These are phyloP conservation scores for Fibroporia radiculosa DNA, from an alignment of 768 basidiomycete species.

Conservation along the genomic window DNA sequence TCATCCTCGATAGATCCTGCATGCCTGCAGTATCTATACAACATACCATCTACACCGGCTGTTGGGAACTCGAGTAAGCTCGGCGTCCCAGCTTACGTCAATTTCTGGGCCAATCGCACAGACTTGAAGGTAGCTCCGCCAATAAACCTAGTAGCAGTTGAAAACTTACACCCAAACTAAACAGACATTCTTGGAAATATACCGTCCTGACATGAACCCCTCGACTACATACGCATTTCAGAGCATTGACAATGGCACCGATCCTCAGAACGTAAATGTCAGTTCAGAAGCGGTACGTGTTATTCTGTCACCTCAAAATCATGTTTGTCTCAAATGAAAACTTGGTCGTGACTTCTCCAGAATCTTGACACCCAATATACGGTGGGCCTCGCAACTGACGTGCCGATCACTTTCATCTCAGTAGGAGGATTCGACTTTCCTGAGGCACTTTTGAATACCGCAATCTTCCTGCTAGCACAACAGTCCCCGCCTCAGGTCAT, in stretches of 20 bases:
- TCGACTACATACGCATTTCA: constrained; percentile 14
- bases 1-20: too few species aligned
- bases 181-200: constrained; percentile 38
- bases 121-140: too few species aligned
- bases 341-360: too few species aligned
- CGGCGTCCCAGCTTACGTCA: too few species aligned
- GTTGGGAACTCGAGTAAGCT: too few species aligned
- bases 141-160: too few species aligned
- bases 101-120: too few species aligned
- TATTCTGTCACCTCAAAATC: not conserved
- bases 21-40: too few species aligned
- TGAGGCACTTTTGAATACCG: constrained; percentile 43
- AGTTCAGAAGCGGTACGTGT: constrained; percentile 6
- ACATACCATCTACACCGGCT: too few species aligned
- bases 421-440: constrained; percentile 25
- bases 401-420: constrained; percentile 45
- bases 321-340: not conserved
- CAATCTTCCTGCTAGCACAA: constrained; percentile 43
- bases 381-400: constrained; percentile 35
- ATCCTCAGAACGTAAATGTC: constrained; percentile 27
- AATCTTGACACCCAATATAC: constrained; percentile 23
- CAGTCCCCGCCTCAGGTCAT: constrained; percentile 45
- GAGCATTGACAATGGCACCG: constrained; percentile 44
- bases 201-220: constrained; percentile 11
- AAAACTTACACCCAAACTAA: too few species aligned